Base-by-base conservation (phyloP, 2,329 filamentous ascomycete genomes). In the Magnaporthales sp. region DNA sequence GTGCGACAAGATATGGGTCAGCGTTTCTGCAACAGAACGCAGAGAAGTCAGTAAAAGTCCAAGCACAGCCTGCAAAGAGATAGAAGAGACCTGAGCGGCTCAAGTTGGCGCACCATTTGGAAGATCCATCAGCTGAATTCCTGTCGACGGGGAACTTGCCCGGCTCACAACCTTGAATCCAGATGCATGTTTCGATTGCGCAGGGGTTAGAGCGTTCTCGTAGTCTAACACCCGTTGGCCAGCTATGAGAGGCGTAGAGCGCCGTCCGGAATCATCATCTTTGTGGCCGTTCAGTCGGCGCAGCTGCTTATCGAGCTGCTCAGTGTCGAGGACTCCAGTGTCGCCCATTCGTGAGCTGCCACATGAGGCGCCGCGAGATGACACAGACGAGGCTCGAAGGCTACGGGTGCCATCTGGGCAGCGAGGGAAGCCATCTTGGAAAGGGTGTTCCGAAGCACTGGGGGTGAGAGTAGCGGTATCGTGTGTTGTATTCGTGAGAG, bases 1-100 rank as follows among this genome's bases (percentile, higher is more conserved):
- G 79, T 98, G 91, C 54, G 95, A 97, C 67, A 98, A 80, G 32
- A 96, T 89, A 73, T 97, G 93, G 11, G 92, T 97, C 77, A 98
- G 78, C 67, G 98, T 89, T 83, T 99, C 95, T 97, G 77, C 46
- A 67, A 15, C 8, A 1, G 61, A 26, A 30, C 22, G 22, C 30
- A 63, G 63, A 22, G n/a, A 15, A 11, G 32, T 32, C 24, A 61
- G 46, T 29, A 31, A 56, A 32, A 2, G 32, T 19, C n/a, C n/a
- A 6, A n/a, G 15, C 15, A n/a, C 15, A 29, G 32, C 2, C 5
- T 46, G 15, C 15, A 51, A 27, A 38, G 26, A 26, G 24, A 9
- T 2, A n/a, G 1, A 9, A 7, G n/a, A 19, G 9, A 26, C 51
- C 24, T 3, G 11, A 27, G 62, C n/a, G 5, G 5, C n/a, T 63